These are phyloP conservation scores for Mortierella antarctica DNA, from an alignment of 192 early-diverging fungal species.

Conservation along the genomic window DNA sequence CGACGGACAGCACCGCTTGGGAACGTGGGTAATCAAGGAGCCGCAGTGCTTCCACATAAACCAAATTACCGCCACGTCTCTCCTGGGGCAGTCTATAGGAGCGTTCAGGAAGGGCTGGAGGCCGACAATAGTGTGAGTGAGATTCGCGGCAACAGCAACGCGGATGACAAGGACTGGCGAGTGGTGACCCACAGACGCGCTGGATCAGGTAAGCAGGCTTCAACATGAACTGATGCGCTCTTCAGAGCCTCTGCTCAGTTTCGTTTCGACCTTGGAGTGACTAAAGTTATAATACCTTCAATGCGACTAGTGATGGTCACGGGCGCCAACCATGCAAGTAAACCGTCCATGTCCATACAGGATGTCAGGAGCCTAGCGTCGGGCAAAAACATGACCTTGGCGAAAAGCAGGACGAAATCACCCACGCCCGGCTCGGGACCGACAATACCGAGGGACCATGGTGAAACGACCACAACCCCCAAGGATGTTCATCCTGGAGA, in stretches of 20 bases:
- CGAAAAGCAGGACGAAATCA: constrained; percentile 18
- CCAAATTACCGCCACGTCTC: constrained; percentile 40
- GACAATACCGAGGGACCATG: background rate
- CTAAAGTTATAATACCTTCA: background rate
- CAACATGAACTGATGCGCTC: background rate
- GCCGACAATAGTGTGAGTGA: constrained; percentile 3
- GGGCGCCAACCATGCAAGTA: constrained; percentile 7
- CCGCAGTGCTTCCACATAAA: constrained; percentile 22
- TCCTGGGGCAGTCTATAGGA: constrained; percentile 21
- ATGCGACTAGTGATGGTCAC: background rate
- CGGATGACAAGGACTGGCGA: background rate
- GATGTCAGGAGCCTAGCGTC: constrained; percentile 13
- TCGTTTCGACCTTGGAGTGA: background rate
- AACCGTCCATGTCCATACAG: constrained; percentile 13
- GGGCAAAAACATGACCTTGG: constrained; percentile 15
- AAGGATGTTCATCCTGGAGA: constrained; percentile 37
- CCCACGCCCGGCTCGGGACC: background rate
- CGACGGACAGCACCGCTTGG: constrained; percentile 19
- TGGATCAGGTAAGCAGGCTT: background rate
- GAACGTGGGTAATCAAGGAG: constrained; percentile 18
- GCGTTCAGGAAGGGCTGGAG: constrained; percentile 28
- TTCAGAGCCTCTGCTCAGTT: too few species aligned
- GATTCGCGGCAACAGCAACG: background rate
- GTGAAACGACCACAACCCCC: background rate
- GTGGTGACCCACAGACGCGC: background rate